Conservation (phyloP, 177 flowering plant species). For the Tripterygium wilfordii region DNA sequence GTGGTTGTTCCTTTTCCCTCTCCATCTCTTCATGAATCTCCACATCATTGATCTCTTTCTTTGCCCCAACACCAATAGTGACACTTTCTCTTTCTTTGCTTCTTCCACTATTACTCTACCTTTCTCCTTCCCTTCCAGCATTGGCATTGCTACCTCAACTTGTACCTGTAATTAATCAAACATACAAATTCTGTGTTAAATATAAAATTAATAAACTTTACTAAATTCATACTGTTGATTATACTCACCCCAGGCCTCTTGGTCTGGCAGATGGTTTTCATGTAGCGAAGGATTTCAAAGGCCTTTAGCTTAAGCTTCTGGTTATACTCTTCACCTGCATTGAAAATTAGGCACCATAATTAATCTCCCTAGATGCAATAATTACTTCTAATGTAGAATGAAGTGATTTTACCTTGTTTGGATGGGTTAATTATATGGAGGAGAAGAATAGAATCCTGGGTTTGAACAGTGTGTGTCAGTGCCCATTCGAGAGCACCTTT, state of each 20-base stretch:
- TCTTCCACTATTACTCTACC: constrained; percentile 48
- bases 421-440: constrained; percentile 25
- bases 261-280: constrained; percentile 33
- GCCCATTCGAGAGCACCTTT: constrained; percentile 67
- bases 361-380: neutral
- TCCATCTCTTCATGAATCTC: constrained; percentile 25
- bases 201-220: too few relatives aligned
- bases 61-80: constrained; percentile 45
- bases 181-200: too few relatives aligned
- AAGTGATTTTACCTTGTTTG: constrained; percentile 18
- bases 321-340: constrained; percentile 13
- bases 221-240: neutral
- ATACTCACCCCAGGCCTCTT: constrained; percentile 51
- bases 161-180: too few relatives aligned
- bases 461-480: constrained; percentile 44
- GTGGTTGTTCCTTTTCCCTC: constrained; percentile 15
- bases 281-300: constrained; percentile 28
- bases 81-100: constrained; percentile 32
- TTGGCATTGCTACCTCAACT: constrained; percentile 27
- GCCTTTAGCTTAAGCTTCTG: constrained; percentile 22
- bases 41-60: constrained; percentile 30
- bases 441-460: constrained; percentile 46
- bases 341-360: neutral
- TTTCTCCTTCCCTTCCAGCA: constrained; percentile 40
- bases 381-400: too few relatives aligned